Percentiles rank a stretch among this genome's conserved stretches.
Conservation (phyloP, 1,284 basidiomycete genomes). For the Termitomyces sp. region DNA sequence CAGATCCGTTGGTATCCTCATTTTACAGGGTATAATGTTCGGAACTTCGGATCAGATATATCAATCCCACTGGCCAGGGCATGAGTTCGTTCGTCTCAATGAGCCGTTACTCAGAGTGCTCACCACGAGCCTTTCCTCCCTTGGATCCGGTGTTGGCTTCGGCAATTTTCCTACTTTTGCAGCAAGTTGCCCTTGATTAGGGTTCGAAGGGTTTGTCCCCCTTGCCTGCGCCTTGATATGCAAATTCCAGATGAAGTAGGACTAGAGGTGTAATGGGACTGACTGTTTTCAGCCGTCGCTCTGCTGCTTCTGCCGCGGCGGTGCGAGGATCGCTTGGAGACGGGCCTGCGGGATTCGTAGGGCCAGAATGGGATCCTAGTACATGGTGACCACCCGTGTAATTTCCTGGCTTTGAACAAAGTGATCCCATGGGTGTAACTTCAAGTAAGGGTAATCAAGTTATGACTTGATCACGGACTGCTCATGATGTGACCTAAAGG, state of each 20-base stretch:
- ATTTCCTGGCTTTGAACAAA: conserved; percentile 57
- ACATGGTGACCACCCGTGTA: conserved; percentile 54
- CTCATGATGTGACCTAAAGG: conserved; percentile 7
- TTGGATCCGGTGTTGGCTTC: conserved; percentile 43
- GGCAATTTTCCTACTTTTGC: conserved; percentile 47
- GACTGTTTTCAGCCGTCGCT: conserved; percentile 59
- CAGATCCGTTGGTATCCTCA: not conserved
- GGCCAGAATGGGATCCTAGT: conserved; percentile 34
- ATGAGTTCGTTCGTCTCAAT: conserved; percentile 4
- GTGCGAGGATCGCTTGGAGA: conserved; percentile 44
- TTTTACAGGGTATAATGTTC: not conserved
- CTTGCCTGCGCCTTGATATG: conserved; percentile 47
- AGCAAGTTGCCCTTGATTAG: conserved; percentile 60
- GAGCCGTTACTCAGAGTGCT: conserved; percentile 22
- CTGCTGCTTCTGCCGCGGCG: conserved; percentile 68
- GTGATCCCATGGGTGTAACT: conserved; percentile 53
- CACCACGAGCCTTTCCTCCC: conserved; percentile 61
- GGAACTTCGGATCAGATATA: not conserved
- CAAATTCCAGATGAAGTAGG: conserved; percentile 17
- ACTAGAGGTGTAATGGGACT: conserved; percentile 25
- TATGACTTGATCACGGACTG: not conserved
- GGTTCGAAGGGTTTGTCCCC: conserved; percentile 58
- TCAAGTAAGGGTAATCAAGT: too few relatives aligned
- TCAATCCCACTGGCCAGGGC: conserved; percentile 24
- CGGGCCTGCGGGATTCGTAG: conserved; percentile 22